Evolutionary conservation across 2,329 filamentous ascomycete genomes (phyloP).

Genomic region (Apiospora saccharicola): DNA sequence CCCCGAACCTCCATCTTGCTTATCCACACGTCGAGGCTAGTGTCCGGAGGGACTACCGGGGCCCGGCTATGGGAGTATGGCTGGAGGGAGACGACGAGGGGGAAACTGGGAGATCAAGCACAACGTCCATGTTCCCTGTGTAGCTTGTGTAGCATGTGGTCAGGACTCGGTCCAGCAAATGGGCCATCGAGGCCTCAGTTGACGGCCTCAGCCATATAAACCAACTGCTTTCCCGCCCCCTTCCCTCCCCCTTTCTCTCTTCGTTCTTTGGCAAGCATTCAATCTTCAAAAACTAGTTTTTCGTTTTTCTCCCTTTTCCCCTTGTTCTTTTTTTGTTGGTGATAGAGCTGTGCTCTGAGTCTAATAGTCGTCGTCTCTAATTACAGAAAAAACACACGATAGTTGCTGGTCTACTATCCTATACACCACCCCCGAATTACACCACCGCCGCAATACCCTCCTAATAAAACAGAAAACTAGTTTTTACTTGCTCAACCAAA

Average conservation of each 20-base stretch:
- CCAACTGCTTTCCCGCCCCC: constrained; percentile 50
- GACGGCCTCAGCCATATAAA: constrained; percentile 45
- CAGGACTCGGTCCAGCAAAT: not conserved
- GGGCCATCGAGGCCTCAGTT: constrained; percentile 41
- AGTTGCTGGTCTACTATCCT: constrained; percentile 61
- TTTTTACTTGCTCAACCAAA: constrained; percentile 63
- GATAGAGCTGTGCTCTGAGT: constrained; percentile 64
- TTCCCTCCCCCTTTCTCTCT: constrained; percentile 49
- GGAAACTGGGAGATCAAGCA: not conserved
- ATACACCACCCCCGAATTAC: constrained; percentile 46
- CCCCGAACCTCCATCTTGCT: constrained; percentile 29
- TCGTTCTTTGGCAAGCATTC: constrained; percentile 72
- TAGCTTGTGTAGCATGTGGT: not conserved
- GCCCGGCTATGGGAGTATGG: constrained; percentile 27
- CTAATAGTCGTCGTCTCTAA: constrained; percentile 46
- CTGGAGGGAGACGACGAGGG: constrained; percentile 25
- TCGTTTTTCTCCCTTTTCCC: constrained; percentile 56
- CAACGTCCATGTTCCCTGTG: not conserved
- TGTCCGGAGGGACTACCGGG: constrained; percentile 32
- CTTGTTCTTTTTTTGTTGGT: constrained; percentile 47
- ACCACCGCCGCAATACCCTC: constrained; percentile 33
- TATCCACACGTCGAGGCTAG: constrained; percentile 34
- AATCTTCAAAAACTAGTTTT: constrained; percentile 61
- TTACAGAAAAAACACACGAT: constrained; percentile 41
- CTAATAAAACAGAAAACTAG: constrained; percentile 59